Evolutionary conservation across 2,329 filamentous ascomycete species (phyloP).

Genomic region (Penicillium sp.): DNA sequence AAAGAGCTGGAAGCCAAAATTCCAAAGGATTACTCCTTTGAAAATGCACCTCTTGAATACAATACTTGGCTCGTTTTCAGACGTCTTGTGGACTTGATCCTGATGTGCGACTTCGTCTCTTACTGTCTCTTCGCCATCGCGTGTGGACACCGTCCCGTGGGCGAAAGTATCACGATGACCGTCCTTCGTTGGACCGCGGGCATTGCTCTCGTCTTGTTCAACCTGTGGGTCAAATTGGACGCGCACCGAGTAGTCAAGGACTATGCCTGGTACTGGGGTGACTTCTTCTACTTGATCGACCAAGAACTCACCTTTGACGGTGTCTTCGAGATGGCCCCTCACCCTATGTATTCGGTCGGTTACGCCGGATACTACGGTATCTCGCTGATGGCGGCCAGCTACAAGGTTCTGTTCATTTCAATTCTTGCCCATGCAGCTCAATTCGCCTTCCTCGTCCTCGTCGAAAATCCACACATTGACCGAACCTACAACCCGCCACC

Average conservation of each 20-base stretch:
- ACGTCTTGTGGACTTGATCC: constrained; percentile 87
- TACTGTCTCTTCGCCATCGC: constrained; percentile 94
- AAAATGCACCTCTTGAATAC: constrained; percentile 90
- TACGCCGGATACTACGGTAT: constrained; percentile 98
- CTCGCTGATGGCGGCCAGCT: constrained; percentile 95
- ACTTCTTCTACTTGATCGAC: constrained; percentile 98
- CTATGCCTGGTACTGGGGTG: constrained; percentile 99
- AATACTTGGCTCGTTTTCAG: constrained; percentile 98
- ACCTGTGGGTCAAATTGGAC: constrained; percentile 97
- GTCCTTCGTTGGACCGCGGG: constrained; percentile 72
- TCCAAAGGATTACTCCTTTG: constrained; percentile 85
- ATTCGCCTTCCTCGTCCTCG: constrained; percentile 82
- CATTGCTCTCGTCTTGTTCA: constrained; percentile 77
- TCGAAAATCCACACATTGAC: constrained; percentile 97
- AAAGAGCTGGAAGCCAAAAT: constrained; percentile 92
- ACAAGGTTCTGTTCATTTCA: constrained; percentile 94
- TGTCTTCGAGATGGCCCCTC: constrained; percentile 97
- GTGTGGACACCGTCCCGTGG: constrained; percentile 68
- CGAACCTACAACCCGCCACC: constrained; percentile 92
- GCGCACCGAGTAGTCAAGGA: constrained; percentile 97
- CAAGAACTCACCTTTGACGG: constrained; percentile 97
- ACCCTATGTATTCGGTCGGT: constrained; percentile 98
- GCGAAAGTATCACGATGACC: constrained; percentile 65
- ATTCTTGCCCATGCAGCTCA: constrained; percentile 91
- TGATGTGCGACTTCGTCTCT: constrained; percentile 98